Evolutionary conservation across 495 filamentous ascomycete species (phyloP), one percentile per base, ranked within the genome.

Genomic region (Hypoxylon trugodes): DNA sequence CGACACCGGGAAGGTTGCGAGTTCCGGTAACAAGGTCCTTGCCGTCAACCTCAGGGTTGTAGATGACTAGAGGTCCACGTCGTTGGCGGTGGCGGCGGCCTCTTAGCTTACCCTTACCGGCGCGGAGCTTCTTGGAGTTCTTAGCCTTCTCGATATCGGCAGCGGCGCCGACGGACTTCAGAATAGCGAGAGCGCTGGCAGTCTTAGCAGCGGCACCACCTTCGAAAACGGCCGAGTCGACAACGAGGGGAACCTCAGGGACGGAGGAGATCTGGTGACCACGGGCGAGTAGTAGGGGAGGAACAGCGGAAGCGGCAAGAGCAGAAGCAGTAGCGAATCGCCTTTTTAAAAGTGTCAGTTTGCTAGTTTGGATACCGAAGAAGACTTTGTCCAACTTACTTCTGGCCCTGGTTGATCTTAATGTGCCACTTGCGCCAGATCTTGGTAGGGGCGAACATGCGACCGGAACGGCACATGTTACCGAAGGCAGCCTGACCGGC

Each of bases 391-490:
- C 42, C 35, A 28, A 76, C 86, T 74, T 79, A 93, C 91, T 92
- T 95, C 87, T 98, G 94, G 77, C 87, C 87, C 76, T 95, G 87
- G 86, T 96, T 97, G 89, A 98, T 86, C 90, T 98, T 98, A 83
- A 97, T 90, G 86, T 98, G 96, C 96, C 96, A 98, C 86, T 97
- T 98, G 75, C 95, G 86, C 95, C 95, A 98, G 83, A 97, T 91
- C 89, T 98, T 98, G 81, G 95, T 98, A 66, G 95, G 95, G 65
- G 95, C 95, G 84, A 98, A 98, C 96, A 98, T 98, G 82, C 95
- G 96, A 82, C 95, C 95, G 73, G 94, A 96, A 79, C 95, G 93
- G 84, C 95, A 98, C 92, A 90, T 87, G 89, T 98, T 98, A 89
- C 95, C 95, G 82, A 98, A 98, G 68, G 95, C 95, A 82, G 95